Percentiles rank a stretch among this genome's conserved stretches.
phyloP scores from a whole-genome alignment of 2,329 filamentous ascomycete species.

The Aspergillus udagawae region DNA sequence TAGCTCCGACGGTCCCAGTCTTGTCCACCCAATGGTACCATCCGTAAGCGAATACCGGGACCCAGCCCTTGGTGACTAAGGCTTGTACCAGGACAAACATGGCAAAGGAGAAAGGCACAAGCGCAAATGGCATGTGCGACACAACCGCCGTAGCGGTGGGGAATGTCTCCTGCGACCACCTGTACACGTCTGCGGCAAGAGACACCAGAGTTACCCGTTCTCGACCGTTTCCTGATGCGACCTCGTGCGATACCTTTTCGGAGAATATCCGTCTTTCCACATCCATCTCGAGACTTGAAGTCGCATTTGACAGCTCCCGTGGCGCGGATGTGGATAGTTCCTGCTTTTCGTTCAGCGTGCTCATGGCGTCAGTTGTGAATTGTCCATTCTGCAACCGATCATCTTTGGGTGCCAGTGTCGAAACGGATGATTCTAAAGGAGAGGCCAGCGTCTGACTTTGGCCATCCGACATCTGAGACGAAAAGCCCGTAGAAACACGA shows the following conservation, averaged over 20 bases:
- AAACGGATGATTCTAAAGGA: neutral
- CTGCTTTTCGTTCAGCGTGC: neutral
- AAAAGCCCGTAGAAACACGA: neutral
- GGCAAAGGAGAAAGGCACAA: slow-evolving; percentile 67
- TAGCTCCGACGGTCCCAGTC: slow-evolving; percentile 64
- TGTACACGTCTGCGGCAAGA: slow-evolving; percentile 42
- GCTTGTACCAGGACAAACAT: slow-evolving; percentile 75
- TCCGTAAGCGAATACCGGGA: slow-evolving; percentile 66
- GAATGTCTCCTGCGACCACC: slow-evolving; percentile 67
- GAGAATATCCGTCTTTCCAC: slow-evolving; percentile 26
- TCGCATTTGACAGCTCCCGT: neutral
- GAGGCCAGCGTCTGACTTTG: neutral
- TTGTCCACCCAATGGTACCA: slow-evolving; percentile 70
- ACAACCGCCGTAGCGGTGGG: slow-evolving; percentile 65
- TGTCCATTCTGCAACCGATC: neutral
- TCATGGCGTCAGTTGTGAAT: neutral
- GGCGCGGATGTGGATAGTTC: neutral
- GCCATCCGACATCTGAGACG: neutral
- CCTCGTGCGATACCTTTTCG: neutral
- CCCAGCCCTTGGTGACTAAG: slow-evolving; percentile 70
- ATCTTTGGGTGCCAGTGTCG: neutral
- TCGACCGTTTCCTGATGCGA: neutral
- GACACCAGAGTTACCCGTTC: slow-evolving; percentile 52
- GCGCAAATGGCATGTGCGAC: slow-evolving; percentile 61
- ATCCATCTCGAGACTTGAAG: slow-evolving; percentile 13